Conservation (phyloP, 345 rosid genomes). For the Clausena lansium region DNA sequence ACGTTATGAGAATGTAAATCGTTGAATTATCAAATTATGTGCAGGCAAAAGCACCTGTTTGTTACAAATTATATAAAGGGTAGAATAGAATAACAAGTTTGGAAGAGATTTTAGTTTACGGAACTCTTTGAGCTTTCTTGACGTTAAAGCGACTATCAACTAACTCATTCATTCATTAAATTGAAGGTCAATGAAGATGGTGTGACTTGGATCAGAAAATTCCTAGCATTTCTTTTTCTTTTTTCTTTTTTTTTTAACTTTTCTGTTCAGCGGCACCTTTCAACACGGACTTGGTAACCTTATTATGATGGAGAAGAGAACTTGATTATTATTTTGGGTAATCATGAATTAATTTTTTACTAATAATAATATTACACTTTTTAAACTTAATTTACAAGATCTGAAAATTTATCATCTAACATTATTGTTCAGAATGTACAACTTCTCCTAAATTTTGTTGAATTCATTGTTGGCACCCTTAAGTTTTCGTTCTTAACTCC, state of each 20-base stretch:
- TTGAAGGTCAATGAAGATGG: not conserved
- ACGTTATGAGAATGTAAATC: not conserved
- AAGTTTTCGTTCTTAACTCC: too few species aligned
- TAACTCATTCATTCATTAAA: not conserved
- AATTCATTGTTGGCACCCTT: too few species aligned
- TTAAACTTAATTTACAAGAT: too few species aligned
- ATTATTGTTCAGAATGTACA: too few species aligned
- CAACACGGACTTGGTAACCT: slow-evolving; percentile 7
- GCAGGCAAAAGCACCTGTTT: not conserved
- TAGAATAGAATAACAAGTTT: not conserved
- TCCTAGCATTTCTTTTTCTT: too few species aligned
- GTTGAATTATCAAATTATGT: not conserved
- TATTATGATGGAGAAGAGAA: not conserved
- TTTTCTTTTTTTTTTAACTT: too few species aligned
- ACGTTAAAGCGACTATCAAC: slow-evolving; percentile 11
- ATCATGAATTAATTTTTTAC: not conserved
- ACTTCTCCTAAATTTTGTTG: too few species aligned
- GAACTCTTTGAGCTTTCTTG: slow-evolving; percentile 15
- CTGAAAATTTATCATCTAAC: too few species aligned
- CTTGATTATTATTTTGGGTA: not conserved
- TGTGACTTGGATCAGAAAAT: not conserved
- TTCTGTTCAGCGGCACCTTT: not conserved
- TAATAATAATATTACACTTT: too few species aligned
- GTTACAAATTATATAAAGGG: not conserved
- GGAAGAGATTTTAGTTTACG: slow-evolving; percentile 17